These are phyloP conservation scores for Diutina scorzettiae DNA, from an alignment of 1,139 yeast species.

Conservation along the genomic window DNA sequence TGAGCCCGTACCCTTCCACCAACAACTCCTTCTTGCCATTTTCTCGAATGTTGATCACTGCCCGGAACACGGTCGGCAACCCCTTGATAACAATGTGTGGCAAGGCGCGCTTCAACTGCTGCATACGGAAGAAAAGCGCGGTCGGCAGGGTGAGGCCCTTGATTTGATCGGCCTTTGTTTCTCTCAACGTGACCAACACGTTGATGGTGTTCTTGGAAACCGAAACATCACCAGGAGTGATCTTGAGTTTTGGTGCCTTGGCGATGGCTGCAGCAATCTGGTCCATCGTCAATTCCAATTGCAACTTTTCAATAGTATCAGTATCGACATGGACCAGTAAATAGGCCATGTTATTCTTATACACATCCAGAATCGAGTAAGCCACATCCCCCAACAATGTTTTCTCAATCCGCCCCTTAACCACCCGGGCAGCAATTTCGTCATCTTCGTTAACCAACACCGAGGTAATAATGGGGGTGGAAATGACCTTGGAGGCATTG, in stretches of 20 bases:
- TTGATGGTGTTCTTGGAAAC: conserved; percentile 62
- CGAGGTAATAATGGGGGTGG: conserved; percentile 95
- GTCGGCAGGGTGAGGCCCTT: conserved; percentile 20
- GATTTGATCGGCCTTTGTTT: conserved; percentile 31
- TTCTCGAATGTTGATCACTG: conserved; percentile 87
- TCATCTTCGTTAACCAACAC: conserved; percentile 86
- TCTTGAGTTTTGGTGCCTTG: conserved; percentile 81
- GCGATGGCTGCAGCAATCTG: conserved; percentile 79
- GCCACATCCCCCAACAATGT: conserved; percentile 81
- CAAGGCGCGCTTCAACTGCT: conserved; percentile 71
- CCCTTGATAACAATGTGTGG: conserved; percentile 92
- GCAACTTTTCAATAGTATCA: conserved; percentile 77
- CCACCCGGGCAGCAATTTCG: conserved; percentile 97
- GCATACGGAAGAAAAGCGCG: conserved; percentile 78
- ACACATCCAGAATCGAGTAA: conserved; percentile 85
- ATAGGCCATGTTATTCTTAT: conserved; percentile 67
- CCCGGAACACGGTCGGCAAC: conserved; percentile 79
- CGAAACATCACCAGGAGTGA: conserved; percentile 59
- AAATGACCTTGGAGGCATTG: conserved; percentile 89
- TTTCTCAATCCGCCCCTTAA: conserved; percentile 93
- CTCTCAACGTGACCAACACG: conserved; percentile 55
- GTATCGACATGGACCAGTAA: conserved; percentile 75
- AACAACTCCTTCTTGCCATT: conserved; percentile 80
- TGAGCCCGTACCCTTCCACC: conserved; percentile 95
- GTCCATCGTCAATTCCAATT: conserved; percentile 75